These are phyloP conservation scores for Sphaerostilbella broomeana DNA, from an alignment of 2,329 filamentous ascomycete genomes.

Conservation along the genomic window DNA sequence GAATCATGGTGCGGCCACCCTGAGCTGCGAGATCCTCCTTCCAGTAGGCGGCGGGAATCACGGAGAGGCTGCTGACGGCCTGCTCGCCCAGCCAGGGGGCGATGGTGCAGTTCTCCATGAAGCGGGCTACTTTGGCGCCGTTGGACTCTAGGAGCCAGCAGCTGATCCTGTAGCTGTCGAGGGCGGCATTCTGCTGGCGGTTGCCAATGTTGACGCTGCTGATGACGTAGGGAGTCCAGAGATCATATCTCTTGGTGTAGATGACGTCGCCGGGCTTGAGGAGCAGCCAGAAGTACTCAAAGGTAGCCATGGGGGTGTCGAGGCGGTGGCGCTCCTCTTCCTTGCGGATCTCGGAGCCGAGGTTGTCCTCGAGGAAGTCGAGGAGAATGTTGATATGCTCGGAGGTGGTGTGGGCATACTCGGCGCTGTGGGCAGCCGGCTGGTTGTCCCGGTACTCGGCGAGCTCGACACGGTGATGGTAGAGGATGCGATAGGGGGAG, in stretches of 20 bases:
- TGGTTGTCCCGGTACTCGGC: slow-evolving; percentile 36
- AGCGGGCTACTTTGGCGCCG: slow-evolving; percentile 29
- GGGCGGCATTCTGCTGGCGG: slow-evolving; percentile 2
- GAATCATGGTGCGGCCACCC: slow-evolving; percentile 26
- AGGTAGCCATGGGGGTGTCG: slow-evolving; percentile 35
- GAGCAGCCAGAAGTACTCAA: slow-evolving; percentile 40
- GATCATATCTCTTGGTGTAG: slow-evolving; percentile 34
- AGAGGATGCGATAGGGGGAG: slow-evolving; percentile 42
- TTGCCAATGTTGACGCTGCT: slow-evolving; percentile 25
- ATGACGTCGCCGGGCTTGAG: slow-evolving; percentile 40
- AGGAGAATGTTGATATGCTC: slow-evolving; percentile 42
- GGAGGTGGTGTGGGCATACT: slow-evolving; percentile 35
- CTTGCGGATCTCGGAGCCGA: slow-evolving; percentile 31
- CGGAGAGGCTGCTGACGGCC: slow-evolving; percentile 32
- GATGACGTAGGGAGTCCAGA: slow-evolving; percentile 38
- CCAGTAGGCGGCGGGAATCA: slow-evolving; percentile 39
- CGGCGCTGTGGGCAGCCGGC: slow-evolving; percentile 33
- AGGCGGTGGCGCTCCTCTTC: slow-evolving; percentile 36
- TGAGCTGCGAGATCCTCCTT: slow-evolving; percentile 29
- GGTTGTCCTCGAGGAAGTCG: slow-evolving; percentile 34
- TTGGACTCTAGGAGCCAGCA: slow-evolving; percentile 38
- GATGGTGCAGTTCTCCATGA: slow-evolving; percentile 31
- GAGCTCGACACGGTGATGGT: slow-evolving; percentile 40
- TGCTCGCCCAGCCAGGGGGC: slow-evolving; percentile 38
- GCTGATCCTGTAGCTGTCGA: slow-evolving; percentile 26